Evolutionary conservation across 345 rosid species (phyloP).

Genomic region (Nasturtium officinale): DNA sequence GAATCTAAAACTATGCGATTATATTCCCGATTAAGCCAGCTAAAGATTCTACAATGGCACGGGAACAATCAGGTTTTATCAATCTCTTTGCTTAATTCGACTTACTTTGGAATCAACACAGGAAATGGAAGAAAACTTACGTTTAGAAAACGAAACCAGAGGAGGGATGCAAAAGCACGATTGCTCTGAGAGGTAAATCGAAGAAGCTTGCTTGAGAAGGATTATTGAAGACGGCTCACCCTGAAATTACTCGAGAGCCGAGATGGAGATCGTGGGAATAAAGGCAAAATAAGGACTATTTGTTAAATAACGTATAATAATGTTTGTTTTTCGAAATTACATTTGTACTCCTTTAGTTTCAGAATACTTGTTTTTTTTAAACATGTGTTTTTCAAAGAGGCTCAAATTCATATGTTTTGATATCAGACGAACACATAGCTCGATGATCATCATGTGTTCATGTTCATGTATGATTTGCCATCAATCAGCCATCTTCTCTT

Average conservation of each 20-base stretch:
- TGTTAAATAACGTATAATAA: constrained; percentile 18
- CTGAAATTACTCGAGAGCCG: neutral
- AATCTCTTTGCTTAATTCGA: neutral
- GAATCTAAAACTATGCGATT: constrained; percentile 27
- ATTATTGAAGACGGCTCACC: neutral
- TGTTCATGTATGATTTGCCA: neutral
- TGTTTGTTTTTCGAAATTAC: neutral
- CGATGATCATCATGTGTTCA: neutral
- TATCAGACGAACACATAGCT: neutral
- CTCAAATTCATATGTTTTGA: neutral
- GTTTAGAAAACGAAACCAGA: constrained; percentile 16
- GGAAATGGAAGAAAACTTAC: constrained; percentile 37
- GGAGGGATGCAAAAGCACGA: constrained; percentile 3
- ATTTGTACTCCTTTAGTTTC: neutral
- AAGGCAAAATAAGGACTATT: constrained; percentile 23
- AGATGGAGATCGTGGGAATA: neutral
- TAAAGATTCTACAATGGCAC: neutral
- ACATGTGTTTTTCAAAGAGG: neutral
- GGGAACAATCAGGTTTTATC: constrained; percentile 11
- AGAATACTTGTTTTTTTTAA: neutral
- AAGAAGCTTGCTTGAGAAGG: constrained; percentile 20
- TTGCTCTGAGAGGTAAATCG: constrained; percentile 1
- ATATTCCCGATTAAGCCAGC: neutral
- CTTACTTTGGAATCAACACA: constrained; percentile 9
- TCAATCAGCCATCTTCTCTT: neutral